phyloP scores from a whole-genome alignment of 2,329 filamentous ascomycete genomes.

The Neonectria coccinea region DNA sequence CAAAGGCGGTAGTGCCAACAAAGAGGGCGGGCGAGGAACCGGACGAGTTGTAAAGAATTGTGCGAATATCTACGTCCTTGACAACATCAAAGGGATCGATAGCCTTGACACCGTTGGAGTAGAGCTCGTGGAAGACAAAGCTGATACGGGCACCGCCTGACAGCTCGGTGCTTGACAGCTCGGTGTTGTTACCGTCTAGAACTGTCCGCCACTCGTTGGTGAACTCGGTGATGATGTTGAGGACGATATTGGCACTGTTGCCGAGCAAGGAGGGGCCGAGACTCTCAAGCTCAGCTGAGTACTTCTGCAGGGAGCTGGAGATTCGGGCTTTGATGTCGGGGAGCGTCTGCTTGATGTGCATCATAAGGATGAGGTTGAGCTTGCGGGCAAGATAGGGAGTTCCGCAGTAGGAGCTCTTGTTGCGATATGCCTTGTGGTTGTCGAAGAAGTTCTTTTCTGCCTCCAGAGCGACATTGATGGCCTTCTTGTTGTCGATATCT shows the following conservation, averaged over 20 bases:
- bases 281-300: conserved; percentile 81
- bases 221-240: conserved; percentile 99
- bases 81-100: conserved; percentile 97
- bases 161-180: conserved; percentile 92
- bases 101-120: conserved; percentile 96
- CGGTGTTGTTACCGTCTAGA: conserved; percentile 94
- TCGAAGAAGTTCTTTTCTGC: conserved; percentile 98
- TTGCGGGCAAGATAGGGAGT: conserved; percentile 97
- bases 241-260: conserved; percentile 94
- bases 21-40: conserved; percentile 96
- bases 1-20: conserved; percentile 97
- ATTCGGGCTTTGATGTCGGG: conserved; percentile 99
- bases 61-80: conserved; percentile 97
- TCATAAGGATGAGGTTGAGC: conserved; percentile 98
- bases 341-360: conserved; percentile 99
- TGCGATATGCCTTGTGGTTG: conserved; percentile 97
- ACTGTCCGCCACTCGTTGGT: conserved; percentile 97
- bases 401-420: conserved; percentile 98
- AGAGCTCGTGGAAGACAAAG: conserved; percentile 99
- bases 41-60: conserved; percentile 98
- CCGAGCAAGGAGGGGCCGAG: conserved; percentile 95
- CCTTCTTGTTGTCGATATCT: conserved; percentile 98
- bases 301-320: conserved; percentile 92
- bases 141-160: conserved; percentile 98
- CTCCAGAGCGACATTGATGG: conserved; percentile 90